Base-by-base conservation (phyloP, 352 stramenopile species). In the Phytophthora cactorum region DNA sequence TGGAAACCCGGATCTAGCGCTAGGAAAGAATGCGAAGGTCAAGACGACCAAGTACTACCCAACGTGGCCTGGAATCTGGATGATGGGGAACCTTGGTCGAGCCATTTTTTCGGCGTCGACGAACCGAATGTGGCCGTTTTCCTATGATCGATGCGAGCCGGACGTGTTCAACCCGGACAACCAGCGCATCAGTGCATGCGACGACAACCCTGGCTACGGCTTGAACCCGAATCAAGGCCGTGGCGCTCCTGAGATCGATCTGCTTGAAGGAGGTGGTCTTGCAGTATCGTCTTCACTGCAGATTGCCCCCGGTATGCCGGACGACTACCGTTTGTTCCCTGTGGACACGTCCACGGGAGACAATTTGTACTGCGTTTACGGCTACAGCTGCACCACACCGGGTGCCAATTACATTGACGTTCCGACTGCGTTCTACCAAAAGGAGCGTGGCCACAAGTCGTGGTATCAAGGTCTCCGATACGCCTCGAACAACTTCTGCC, bases 41-140 rank as follows among this genome's bases (percentile, higher is more conserved):
- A 22, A n/a, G 1, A 66, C 63, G 9, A 68, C 36, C 4, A 56
- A 64, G n/a, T 88, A 78, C 58, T 86, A 88, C 52, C 77, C 77
- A 28, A 86, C 77, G 7, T 98, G 92, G 92, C 93, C 95, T 4
- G 95, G 92, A 15, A 87, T 98, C 58, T 98, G 95, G 95, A 79
- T 98, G 54, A 70, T 98, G 38, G 95, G 95, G 10, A 98, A 98
- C 79, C 77, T 98, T 11, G 93, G 92, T 10, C 66, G 95, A 36
- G 90, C 93, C 2, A 97, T 96, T 2, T 98, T 98, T 68, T 92
- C 95, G 28, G 83, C 74, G 0, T 93, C 79, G 0, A 97, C 90
- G 3, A 94, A 95, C 58, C 92, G 93, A 58, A 89, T 98, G 59
- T 98, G 95, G 95, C 94, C 96, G 0, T 98, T 94, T 79, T 96